Percentiles rank a stretch among this genome's conserved stretches.
Evolutionary conservation across 2,329 filamentous ascomycete species (phyloP).

Genomic region (Epichloe gansuensis): DNA sequence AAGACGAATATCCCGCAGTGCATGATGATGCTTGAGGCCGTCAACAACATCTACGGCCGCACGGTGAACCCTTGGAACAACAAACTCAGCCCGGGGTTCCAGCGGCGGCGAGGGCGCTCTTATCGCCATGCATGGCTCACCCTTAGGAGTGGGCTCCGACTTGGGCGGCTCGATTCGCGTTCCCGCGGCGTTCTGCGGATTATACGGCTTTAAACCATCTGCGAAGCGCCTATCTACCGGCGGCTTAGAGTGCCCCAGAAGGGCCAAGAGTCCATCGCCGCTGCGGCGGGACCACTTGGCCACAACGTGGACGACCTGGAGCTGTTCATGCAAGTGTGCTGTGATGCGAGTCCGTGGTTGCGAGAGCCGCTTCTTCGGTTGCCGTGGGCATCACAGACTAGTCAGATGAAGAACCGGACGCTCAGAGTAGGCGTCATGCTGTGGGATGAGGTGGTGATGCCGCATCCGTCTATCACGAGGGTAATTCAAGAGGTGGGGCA

Average conservation of each 20-base stretch:
- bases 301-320: slow-evolving; percentile 23
- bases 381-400: slow-evolving; percentile 9
- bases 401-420: neutral
- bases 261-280: slow-evolving; percentile 24
- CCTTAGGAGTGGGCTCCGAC: slow-evolving; percentile 29
- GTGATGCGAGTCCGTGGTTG: slow-evolving; percentile 21
- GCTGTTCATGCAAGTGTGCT: slow-evolving; percentile 22
- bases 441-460: slow-evolving; percentile 46
- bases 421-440: slow-evolving; percentile 23
- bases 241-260: slow-evolving; percentile 17
- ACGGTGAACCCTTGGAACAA: slow-evolving; percentile 53
- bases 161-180: slow-evolving; percentile 29
- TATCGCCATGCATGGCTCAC: slow-evolving; percentile 27
- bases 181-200: slow-evolving; percentile 23
- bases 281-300: slow-evolving; percentile 22
- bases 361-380: slow-evolving; percentile 20
- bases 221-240: slow-evolving; percentile 17
- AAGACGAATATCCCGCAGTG: slow-evolving; percentile 59
- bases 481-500: slow-evolving; percentile 43
- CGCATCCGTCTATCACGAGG: slow-evolving; percentile 45
- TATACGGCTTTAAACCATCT: slow-evolving; percentile 25
- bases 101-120: slow-evolving; percentile 44
- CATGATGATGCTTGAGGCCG: slow-evolving; percentile 42
- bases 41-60: slow-evolving; percentile 51
- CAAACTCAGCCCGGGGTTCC: slow-evolving; percentile 48